Percentiles rank a stretch among this genome's conserved stretches.
Conservation (phyloP, 1,139 yeast species). For the Candida pseudoviswanathii region DNA sequence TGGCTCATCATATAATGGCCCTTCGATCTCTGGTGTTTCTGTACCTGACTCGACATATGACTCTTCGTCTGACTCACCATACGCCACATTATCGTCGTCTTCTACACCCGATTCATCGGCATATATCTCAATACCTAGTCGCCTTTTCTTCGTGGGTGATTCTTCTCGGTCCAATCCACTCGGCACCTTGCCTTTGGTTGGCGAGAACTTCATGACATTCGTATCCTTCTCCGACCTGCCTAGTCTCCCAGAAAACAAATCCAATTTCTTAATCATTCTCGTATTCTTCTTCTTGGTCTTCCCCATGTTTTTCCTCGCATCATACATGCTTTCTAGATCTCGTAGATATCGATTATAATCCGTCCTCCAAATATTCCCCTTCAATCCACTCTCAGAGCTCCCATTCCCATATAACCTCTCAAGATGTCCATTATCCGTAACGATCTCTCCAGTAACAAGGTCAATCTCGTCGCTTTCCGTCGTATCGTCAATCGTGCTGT, state of each 20-base stretch:
- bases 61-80: neutral
- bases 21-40: neutral
- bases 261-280: conserved; percentile 22
- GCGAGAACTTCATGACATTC: conserved; percentile 13
- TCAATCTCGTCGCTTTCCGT: conserved; percentile 68
- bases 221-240: conserved; percentile 1
- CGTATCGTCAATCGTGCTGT: conserved; percentile 51
- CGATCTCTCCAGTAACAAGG: conserved; percentile 57
- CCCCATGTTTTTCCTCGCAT: conserved; percentile 6
- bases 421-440: conserved; percentile 67
- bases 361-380: conserved; percentile 25
- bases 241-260: conserved; percentile 4
- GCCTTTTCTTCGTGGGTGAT: conserved; percentile 21
- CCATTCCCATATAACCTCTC: conserved; percentile 32
- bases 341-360: conserved; percentile 22
- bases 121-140: neutral
- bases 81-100: neutral
- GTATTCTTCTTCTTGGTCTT: conserved; percentile 18
- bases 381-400: conserved; percentile 8
- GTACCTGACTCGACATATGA: neutral
- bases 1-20: neutral
- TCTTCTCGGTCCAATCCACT: conserved; percentile 5
- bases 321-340: conserved; percentile 10
- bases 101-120: neutral
- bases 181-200: conserved; percentile 16